These are phyloP conservation scores for Pestalotiopsis sp. DNA, from an alignment of 2,329 filamentous ascomycete species.

Conservation along the genomic window DNA sequence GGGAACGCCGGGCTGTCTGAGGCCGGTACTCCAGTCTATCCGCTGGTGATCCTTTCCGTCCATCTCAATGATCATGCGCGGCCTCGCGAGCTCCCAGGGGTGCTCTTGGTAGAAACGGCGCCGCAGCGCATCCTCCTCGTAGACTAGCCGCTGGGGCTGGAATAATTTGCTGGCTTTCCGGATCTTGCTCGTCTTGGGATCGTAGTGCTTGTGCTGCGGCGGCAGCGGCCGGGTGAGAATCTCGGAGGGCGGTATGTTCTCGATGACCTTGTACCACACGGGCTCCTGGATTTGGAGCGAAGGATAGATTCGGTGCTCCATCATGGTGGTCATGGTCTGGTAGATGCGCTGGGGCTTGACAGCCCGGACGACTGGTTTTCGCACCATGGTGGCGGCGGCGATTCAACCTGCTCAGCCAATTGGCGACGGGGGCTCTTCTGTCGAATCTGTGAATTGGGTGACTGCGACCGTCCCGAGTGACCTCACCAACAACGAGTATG, in stretches of 20 bases:
- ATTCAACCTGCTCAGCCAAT: conserved; percentile 8
- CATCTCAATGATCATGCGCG: conserved; percentile 80
- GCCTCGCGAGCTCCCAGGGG: conserved; percentile 94
- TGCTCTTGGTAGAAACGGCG: conserved; percentile 88
- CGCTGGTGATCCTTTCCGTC: conserved; percentile 79
- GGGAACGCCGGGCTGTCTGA: conserved; percentile 75
- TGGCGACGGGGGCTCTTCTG: neutral
- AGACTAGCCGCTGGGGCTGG: conserved; percentile 75
- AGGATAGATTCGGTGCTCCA: conserved; percentile 36
- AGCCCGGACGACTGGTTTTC: conserved; percentile 29
- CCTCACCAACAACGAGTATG: neutral
- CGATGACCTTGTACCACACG: conserved; percentile 55
- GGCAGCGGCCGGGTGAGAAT: conserved; percentile 58
- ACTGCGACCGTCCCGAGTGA: neutral
- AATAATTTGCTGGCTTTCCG: conserved; percentile 77
- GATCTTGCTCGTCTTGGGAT: conserved; percentile 54
- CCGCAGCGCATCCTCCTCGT: conserved; percentile 83
- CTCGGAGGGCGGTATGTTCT: conserved; percentile 60
- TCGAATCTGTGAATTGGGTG: neutral
- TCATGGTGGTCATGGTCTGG: conserved; percentile 42
- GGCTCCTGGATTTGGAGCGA: conserved; percentile 35
- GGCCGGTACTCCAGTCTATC: conserved; percentile 77
- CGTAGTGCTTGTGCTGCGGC: conserved; percentile 43
- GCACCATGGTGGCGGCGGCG: conserved; percentile 32
- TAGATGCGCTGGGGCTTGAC: conserved; percentile 45